These are phyloP conservation scores for Phaseolus coccineus DNA, from an alignment of 331 rosid genomes.

Conservation along the genomic window DNA sequence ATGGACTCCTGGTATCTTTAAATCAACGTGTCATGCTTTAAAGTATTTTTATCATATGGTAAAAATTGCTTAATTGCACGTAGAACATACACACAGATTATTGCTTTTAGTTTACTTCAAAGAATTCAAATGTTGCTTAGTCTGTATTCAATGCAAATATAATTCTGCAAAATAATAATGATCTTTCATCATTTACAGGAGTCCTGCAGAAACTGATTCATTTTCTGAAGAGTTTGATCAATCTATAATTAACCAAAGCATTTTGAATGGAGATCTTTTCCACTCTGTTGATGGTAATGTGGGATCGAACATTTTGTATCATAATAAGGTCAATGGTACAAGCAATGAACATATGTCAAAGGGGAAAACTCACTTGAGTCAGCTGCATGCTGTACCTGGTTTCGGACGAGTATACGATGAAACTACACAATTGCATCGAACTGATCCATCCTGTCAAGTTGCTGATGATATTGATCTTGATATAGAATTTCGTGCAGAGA, in stretches of 20 bases:
- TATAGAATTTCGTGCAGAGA: not conserved
- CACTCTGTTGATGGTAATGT: not conserved
- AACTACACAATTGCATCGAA: not conserved
- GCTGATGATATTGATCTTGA: slow-evolving; percentile 17
- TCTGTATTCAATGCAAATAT: not conserved
- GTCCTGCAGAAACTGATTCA: slow-evolving; percentile 4
- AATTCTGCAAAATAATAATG: not conserved
- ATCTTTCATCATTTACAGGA: slow-evolving; percentile 9
- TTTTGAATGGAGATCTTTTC: not conserved
- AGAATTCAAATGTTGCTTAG: not conserved
- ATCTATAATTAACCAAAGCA: not conserved
- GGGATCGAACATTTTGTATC: not conserved
- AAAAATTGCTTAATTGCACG: not conserved
- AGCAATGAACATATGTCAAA: not conserved
- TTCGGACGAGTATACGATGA: not conserved
- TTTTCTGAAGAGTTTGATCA: slow-evolving; percentile 11
- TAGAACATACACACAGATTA: not conserved
- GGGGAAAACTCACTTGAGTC: not conserved
- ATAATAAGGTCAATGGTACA: slow-evolving; percentile 10
- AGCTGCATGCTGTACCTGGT: not conserved
- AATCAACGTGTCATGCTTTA: slow-evolving; percentile 10
- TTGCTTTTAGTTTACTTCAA: not conserved
- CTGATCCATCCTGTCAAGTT: not conserved
- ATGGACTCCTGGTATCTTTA: not conserved
- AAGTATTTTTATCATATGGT: slow-evolving; percentile 18